Conservation (phyloP, 2,329 filamentous ascomycete genomes). For the Pestalotiopsis sp. region DNA sequence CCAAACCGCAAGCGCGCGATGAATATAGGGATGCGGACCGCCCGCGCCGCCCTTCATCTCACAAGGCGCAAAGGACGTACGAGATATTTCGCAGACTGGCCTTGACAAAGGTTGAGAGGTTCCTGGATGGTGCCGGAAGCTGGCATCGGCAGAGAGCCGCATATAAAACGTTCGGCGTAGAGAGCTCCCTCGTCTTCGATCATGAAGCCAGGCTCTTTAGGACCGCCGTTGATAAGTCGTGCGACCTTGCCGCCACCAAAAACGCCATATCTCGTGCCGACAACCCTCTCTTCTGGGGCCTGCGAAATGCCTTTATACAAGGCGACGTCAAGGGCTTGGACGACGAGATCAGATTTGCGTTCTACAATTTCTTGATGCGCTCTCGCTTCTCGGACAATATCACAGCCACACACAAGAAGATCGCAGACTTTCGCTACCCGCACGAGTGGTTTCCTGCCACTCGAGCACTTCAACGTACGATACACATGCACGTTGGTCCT, state of each 20-base stretch:
- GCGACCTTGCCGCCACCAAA: constrained; percentile 42
- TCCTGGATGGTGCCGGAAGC: constrained; percentile 32
- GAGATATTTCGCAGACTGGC: constrained; percentile 25
- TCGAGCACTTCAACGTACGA: constrained; percentile 74
- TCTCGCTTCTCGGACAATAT: constrained; percentile 58
- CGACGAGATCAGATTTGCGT: constrained; percentile 66
- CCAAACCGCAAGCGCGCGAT: not conserved
- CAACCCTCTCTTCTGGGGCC: constrained; percentile 59
- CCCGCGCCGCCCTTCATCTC: not conserved
- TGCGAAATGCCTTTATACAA: constrained; percentile 63
- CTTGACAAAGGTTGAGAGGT: constrained; percentile 33
- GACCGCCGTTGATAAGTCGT: constrained; percentile 45
- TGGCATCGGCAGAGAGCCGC: constrained; percentile 28
- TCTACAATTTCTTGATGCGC: constrained; percentile 67
- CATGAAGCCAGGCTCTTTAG: constrained; percentile 49
- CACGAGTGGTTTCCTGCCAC: constrained; percentile 92
- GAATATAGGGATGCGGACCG: not conserved
- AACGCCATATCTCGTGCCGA: constrained; percentile 39
- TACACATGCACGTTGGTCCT: constrained; percentile 93
- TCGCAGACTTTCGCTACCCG: constrained; percentile 86
- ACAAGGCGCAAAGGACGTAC: constrained; percentile 21
- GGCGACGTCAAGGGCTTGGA: constrained; percentile 53
- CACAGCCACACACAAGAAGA: constrained; percentile 59
- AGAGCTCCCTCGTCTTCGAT: constrained; percentile 43
- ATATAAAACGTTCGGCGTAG: constrained; percentile 37